Evolutionary conservation across 179 eudicot species (phyloP), one percentile per base, ranked within the genome.

Genomic region (Silene noctiflora): DNA sequence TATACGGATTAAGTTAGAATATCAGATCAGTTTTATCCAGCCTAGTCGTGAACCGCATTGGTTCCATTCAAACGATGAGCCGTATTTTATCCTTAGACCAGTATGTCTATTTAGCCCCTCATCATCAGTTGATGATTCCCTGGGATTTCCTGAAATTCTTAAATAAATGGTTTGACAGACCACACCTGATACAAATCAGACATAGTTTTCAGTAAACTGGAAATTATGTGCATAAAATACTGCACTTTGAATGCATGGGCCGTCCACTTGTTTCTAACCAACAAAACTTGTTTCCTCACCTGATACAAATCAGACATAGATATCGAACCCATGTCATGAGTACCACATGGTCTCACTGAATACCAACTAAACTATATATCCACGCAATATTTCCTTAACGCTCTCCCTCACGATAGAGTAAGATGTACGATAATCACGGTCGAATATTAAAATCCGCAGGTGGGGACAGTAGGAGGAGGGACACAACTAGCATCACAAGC

Each of bases 401-500:
- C n/a, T n/a, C n/a, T n/a, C n/a, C n/a, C n/a, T n/a, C n/a, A n/a
- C n/a, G n/a, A n/a, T n/a, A n/a, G n/a, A n/a, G n/a, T n/a, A n/a
- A n/a, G n/a, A 55, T 25, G 67, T 2, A 29, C 6, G 68, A 22
- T 5, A 44, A 11, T 44, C 8, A 44, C 27, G 14, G 44, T 42
- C 14, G 10, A 14, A 24, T 10, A 35, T 13, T 69, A 19, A 20
- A 46, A 69, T 73, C n/a, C 22, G 1, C 68, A 80, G 83, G 79
- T 80, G 27, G 83, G 79, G 12, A 80, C 79, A 2, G 73, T 80
- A 2, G 82, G 79, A 12, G 83, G 79, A 1, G 83, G 83, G 55
- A 80, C 83, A 2, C 69, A 80, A 14, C 69, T 80, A 71, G 83
- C 83, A 71, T 71, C 83, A 71, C 83, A 80, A 11, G 76, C 77